These are phyloP conservation scores for Phaseolus lunatus DNA, from an alignment of 306 rosid genomes.

Conservation along the genomic window DNA sequence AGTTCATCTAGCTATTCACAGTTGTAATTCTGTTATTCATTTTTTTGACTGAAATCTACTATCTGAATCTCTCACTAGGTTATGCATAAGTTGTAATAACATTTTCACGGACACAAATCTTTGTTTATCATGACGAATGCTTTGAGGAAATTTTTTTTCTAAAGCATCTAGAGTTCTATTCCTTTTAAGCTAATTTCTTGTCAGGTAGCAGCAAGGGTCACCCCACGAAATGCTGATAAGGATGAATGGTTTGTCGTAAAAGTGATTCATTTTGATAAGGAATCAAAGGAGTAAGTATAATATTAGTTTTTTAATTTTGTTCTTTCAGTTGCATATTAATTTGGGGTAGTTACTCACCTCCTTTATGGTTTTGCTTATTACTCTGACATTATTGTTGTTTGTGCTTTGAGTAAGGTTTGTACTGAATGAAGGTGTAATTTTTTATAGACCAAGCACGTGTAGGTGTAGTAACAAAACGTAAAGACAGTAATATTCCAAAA, in stretches of 20 bases:
- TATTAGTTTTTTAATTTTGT: slow-evolving; percentile 13
- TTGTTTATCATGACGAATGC: background rate
- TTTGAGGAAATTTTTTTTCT: slow-evolving; percentile 8
- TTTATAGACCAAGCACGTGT: background rate
- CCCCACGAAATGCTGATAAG: slow-evolving; percentile 82
- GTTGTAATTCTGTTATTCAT: slow-evolving; percentile 8
- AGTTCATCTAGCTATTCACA: background rate
- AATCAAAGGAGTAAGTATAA: slow-evolving; percentile 82
- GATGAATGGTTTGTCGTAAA: slow-evolving; percentile 97
- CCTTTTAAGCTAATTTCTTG: slow-evolving; percentile 45
- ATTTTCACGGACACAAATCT: background rate
- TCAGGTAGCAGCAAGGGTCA: slow-evolving; percentile 97
- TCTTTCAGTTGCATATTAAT: slow-evolving; percentile 19
- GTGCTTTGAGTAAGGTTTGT: slow-evolving; percentile 8
- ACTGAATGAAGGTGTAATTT: background rate
- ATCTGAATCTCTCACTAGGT: background rate
- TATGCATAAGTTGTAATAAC: slow-evolving; percentile 4
- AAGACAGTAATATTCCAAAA: background rate
- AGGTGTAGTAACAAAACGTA: slow-evolving; percentile 1
- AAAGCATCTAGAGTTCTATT: slow-evolving; percentile 24
- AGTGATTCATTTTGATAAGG: slow-evolving; percentile 96
- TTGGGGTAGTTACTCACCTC: background rate
- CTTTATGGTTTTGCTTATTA: background rate
- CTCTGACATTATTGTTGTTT: background rate
- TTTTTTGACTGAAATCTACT: background rate